These are phyloP conservation scores for Diaporthe capsici DNA, from an alignment of 2,329 filamentous ascomycete species.

Conservation along the genomic window DNA sequence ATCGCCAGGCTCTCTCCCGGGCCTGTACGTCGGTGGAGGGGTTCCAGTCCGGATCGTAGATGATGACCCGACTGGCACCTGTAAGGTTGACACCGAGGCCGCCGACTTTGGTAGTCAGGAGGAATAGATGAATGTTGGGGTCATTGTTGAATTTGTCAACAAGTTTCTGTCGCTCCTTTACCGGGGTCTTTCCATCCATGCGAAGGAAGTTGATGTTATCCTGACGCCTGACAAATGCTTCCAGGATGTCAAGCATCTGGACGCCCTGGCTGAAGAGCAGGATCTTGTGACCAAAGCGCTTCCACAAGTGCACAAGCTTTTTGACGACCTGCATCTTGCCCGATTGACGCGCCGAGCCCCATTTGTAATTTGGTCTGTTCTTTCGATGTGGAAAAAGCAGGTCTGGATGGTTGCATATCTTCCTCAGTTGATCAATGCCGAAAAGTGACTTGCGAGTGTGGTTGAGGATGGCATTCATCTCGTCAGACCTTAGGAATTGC, in stretches of 20 bases:
- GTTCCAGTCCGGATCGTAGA: constrained; percentile 99
- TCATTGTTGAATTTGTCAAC: constrained; percentile 94
- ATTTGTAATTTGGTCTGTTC: constrained; percentile 76
- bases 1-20: constrained; percentile 92
- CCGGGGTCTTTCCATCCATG: constrained; percentile 94
- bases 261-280: constrained; percentile 93
- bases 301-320: constrained; percentile 89
- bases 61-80: constrained; percentile 95
- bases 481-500: constrained; percentile 83
- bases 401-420: constrained; percentile 98
- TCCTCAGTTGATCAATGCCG: constrained; percentile 91
- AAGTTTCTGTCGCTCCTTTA: constrained; percentile 88
- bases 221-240: constrained; percentile 80
- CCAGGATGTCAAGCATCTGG: constrained; percentile 95
- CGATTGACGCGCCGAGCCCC: constrained; percentile 83
- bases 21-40: constrained; percentile 97
- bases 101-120: constrained; percentile 95
- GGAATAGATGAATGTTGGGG: constrained; percentile 84
- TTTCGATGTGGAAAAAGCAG: constrained; percentile 75
- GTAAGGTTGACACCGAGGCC: constrained; percentile 95
- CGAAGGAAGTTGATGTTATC: constrained; percentile 82
- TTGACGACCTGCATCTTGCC: constrained; percentile 98
- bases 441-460: constrained; percentile 85
- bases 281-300: constrained; percentile 90
- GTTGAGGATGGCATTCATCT: constrained; percentile 86